Evolutionary conservation across 1,139 yeast species (phyloP), one percentile per base, ranked within the genome.

Genomic region (Magnusiomyces magnusii): DNA sequence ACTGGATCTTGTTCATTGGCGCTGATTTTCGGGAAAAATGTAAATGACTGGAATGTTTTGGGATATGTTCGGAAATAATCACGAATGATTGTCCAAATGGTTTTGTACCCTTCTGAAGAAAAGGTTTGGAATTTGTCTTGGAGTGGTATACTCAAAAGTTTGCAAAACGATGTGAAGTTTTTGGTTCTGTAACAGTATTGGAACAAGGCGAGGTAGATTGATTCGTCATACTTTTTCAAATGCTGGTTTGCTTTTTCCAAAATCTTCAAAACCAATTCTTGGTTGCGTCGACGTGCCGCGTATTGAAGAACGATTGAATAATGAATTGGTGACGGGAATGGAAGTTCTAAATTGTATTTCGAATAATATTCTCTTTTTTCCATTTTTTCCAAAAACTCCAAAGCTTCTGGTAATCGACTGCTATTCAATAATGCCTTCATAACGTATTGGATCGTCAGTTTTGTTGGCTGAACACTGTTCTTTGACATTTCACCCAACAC

Each of bases 261-360:
- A 17, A 68, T 60, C 17, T 47, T 24, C 1, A 56, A 47, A 13
- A 69, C 64, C 47, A 65, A 53, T 19, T 54, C 60, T 25, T 58
- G 61, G 44, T 64, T 62, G 34, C 62, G 60, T 41, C 64, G 55
- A 21, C 67, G 58, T 1, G 69, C 67, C 3, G 65, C 69, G 52
- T 69, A 59, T 54, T 66, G 66, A 19, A 69, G 59, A 51, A 69
- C 65, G 15, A 65, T 53, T 2, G 69, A 65, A 53, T 68, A 68
- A 17, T 64, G 62, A 2, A 60, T 58, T 17, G 64, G 57, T 25
- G 58, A 60, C 0, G 68, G 67, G 5, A 58, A 19, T 1, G 68
- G 68, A 27, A 58, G 54, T 3, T 47, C 28, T 23, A 56, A 21
- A 28, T 54, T 50, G 1, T 56, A 55, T n/a, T 55, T 34, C 7